Evolutionary conservation across 2,329 filamentous ascomycete species (phyloP).

Genomic region (Neonectria coccinea): DNA sequence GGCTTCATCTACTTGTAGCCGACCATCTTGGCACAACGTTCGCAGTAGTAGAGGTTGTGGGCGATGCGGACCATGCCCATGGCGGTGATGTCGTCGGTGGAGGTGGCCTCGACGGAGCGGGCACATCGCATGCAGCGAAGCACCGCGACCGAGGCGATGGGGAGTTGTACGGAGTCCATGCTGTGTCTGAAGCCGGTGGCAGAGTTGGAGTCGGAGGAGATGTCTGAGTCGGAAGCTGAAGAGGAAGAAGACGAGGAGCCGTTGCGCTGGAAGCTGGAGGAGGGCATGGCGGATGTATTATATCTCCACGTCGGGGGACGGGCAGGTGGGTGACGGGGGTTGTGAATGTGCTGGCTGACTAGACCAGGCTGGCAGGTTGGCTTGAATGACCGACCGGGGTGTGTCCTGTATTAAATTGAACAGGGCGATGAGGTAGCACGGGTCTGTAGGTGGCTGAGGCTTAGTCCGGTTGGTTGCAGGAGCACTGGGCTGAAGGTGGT

Average conservation of each 20-base stretch:
- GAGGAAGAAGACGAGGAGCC: constrained; percentile 41
- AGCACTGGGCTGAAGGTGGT: constrained; percentile 30
- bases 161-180: constrained; percentile 61
- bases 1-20: constrained; percentile 68
- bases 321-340: constrained; percentile 3
- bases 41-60: constrained; percentile 75
- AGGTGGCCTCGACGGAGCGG: constrained; percentile 69
- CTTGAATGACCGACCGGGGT: constrained; percentile 15
- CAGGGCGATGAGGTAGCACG: constrained; percentile 38
- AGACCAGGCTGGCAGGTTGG: neutral
- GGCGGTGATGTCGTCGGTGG: constrained; percentile 68
- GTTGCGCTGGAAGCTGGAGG: constrained; percentile 39
- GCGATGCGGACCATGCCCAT: constrained; percentile 74
- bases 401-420: constrained; percentile 31
- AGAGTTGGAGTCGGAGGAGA: constrained; percentile 49
- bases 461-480: constrained; percentile 41
- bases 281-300: constrained; percentile 38
- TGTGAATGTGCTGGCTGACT: constrained; percentile 9
- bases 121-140: constrained; percentile 73
- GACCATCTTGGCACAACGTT: constrained; percentile 71
- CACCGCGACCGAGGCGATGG: constrained; percentile 67
- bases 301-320: constrained; percentile 28
- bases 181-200: constrained; percentile 54
- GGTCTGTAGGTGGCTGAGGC: constrained; percentile 45
- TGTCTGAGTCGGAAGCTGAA: constrained; percentile 37